Base-by-base conservation (phyloP, 495 filamentous ascomycete genomes). In the Cercophora samala region DNA sequence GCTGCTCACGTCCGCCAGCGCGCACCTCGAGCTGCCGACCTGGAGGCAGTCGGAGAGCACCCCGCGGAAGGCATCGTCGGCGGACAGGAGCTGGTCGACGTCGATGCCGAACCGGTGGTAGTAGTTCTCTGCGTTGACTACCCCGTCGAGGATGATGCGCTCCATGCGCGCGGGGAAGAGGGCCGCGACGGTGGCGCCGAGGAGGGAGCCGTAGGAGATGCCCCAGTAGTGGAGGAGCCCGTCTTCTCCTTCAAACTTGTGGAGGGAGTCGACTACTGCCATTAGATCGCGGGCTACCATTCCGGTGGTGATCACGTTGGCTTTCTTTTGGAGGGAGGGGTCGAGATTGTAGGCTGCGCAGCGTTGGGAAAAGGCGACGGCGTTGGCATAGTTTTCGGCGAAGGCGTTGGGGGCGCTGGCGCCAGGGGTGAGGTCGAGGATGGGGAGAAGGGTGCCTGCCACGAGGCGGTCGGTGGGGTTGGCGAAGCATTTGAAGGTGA, bases 181-280 rank as follows among this genome's bases (percentile, higher is more conserved):
- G 17, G 77, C 69, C 6, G 78, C 78, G 56, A 78, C 77, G 37
- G 72, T 89, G 62, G 80, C 72, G 8, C 87, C 87, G 0, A 88
- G 74, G 11, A 86, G 62, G 19, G 86, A 85, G 6, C 86, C 87
- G 72, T 89, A 89, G 3, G 83, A 86, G 17, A 84, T 77, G 80
- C 82, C 82, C 80, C 77, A 84, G 64, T 77, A 84, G 60, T 78
- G 69, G 21, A 85, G 54, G 64, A 83, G 11, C 1, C 82, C 81
- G 64, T 83, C 78, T 32, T 82, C 74, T 60, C 70, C 75, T 17
- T 46, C 37, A 9, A 13, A 17, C 5, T 5, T 17, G 37, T 46
- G 37, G 5, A 83, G 62, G 11, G 79, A 75, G 66, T 82, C 78
- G 13, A 80, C 79, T 32, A 81, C 72, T 19, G 71, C 64, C 76